Conservation (phyloP, 2,329 filamentous ascomycete genomes). For the Verticillium tricorpus region DNA sequence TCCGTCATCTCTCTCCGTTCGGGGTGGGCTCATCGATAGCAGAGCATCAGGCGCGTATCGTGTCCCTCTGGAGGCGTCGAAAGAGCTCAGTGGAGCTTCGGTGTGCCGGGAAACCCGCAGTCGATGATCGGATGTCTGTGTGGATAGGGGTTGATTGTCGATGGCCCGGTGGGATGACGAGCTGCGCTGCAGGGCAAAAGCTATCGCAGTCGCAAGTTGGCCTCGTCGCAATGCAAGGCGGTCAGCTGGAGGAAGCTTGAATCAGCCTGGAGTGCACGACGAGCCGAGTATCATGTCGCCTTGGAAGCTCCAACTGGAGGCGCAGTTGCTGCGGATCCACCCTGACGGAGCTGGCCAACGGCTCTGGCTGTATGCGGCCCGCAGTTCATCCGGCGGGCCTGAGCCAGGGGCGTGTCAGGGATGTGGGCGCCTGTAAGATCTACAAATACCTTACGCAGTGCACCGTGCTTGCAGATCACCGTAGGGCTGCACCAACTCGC, state of each 20-base stretch:
- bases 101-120: neutral
- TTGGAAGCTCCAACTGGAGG: neutral
- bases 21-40: slow-evolving; percentile 13
- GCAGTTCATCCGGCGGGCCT: neutral
- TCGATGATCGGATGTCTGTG: neutral
- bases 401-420: neutral
- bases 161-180: neutral
- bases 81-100: neutral
- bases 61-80: neutral
- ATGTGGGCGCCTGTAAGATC: neutral
- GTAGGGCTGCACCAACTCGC: neutral
- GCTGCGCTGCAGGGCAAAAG: neutral
- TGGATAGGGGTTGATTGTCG: neutral
- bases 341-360: neutral
- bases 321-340: neutral
- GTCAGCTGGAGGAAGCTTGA: neutral
- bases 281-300: neutral
- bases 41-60: slow-evolving; percentile 11
- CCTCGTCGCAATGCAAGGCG: neutral
- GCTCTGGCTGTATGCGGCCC: neutral
- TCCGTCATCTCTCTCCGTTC: slow-evolving; percentile 27
- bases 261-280: neutral
- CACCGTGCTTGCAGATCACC: neutral
- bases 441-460: neutral
- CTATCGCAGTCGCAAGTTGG: neutral